Conservation (phyloP, 2,329 filamentous ascomycete species). For the Beauveria medogensis region DNA sequence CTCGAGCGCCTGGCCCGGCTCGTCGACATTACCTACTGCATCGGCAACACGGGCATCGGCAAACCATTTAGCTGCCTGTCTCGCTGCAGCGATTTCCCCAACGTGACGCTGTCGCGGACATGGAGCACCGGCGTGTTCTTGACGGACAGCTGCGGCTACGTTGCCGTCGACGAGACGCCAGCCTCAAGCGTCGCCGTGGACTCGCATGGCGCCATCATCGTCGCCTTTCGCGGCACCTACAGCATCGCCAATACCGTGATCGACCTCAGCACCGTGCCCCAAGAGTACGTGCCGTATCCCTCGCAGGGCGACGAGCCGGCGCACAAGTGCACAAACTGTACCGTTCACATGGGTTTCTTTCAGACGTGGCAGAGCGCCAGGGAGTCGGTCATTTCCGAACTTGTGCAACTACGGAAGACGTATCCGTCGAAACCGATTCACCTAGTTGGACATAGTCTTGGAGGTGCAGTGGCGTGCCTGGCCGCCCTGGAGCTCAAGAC, state of each 20-base stretch:
- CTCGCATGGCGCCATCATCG: slow-evolving; percentile 48
- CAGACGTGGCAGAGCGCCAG: slow-evolving; percentile 74
- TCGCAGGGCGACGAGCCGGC: slow-evolving; percentile 32
- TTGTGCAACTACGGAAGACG: slow-evolving; percentile 49
- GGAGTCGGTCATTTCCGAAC: slow-evolving; percentile 55
- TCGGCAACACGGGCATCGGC: slow-evolving; percentile 72
- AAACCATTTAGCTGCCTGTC: slow-evolving; percentile 80
- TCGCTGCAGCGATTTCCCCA: slow-evolving; percentile 75
- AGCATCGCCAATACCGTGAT: slow-evolving; percentile 85
- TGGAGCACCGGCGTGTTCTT: slow-evolving; percentile 87
- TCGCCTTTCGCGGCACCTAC: slow-evolving; percentile 92
- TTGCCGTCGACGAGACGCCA: slow-evolving; percentile 67
- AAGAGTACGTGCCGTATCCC: slow-evolving; percentile 85
- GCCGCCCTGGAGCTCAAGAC: slow-evolving; percentile 72
- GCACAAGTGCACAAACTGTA: slow-evolving; percentile 72
- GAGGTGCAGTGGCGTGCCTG: slow-evolving; percentile 83
- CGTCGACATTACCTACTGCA: slow-evolving; percentile 91
- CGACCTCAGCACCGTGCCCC: slow-evolving; percentile 81
- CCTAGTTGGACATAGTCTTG: slow-evolving; percentile 84
- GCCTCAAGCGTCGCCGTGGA: slow-evolving; percentile 14
- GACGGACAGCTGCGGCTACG: slow-evolving; percentile 87
- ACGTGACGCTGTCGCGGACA: slow-evolving; percentile 69
- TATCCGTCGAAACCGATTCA: slow-evolving; percentile 67
- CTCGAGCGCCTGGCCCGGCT: slow-evolving; percentile 84
- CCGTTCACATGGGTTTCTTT: slow-evolving; percentile 86